Conservation (phyloP, 2,329 filamentous ascomycete species). For the Ophiostoma himal-ulmi region DNA sequence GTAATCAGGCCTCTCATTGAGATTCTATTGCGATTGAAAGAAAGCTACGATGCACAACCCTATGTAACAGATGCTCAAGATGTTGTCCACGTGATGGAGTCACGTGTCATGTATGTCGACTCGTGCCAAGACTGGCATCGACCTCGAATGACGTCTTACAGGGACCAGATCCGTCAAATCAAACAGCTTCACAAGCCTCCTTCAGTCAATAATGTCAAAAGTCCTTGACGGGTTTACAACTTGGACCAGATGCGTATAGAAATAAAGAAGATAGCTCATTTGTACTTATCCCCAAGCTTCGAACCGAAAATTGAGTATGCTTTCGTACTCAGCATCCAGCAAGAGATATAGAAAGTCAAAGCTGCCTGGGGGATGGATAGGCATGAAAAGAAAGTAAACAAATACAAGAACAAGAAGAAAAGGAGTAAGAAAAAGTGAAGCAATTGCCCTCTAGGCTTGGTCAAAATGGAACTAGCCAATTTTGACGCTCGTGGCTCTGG, state of each 20-base stretch:
- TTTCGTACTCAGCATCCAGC: not conserved
- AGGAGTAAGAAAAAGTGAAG: not conserved
- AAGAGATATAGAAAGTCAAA: not conserved
- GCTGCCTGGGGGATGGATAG: not conserved
- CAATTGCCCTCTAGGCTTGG: too few relatives aligned
- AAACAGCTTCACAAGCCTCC: not conserved
- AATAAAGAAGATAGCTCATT: not conserved
- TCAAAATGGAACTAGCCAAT: constrained; percentile 21
- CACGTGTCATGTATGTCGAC: not conserved
- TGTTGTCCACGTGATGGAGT: not conserved
- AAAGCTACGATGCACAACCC: not conserved
- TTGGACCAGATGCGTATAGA: not conserved
- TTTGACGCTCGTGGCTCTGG: constrained; percentile 30
- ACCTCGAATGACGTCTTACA: not conserved
- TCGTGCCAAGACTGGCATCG: not conserved
- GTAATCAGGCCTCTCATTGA: not conserved
- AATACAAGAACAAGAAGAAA: not conserved
- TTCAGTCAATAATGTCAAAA: too few relatives aligned
- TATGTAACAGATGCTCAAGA: too few relatives aligned
- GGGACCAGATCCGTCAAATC: not conserved
- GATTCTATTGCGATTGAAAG: not conserved
- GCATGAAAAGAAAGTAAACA: not conserved
- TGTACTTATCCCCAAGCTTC: not conserved
- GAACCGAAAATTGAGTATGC: not conserved
- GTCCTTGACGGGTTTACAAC: not conserved